Conservation (phyloP, 2,329 filamentous ascomycete species). For the Xylaria sp. region DNA sequence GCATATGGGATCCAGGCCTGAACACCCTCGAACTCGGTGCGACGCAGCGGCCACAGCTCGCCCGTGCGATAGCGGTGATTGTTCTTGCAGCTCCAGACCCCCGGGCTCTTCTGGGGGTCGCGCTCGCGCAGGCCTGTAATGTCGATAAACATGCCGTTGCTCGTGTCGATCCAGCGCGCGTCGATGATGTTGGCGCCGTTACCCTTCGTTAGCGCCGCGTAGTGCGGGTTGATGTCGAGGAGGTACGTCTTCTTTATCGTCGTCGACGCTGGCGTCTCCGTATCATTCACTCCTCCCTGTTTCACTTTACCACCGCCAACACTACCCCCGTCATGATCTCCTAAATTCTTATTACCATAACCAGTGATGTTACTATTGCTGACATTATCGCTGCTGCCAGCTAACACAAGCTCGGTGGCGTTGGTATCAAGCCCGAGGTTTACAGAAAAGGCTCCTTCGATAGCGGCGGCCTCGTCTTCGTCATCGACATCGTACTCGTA, state of each 20-base stretch:
- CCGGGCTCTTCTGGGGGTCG: conserved; percentile 62
- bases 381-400: too few species aligned
- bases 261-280: not conserved
- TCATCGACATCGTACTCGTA: conserved; percentile 51
- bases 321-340: conserved; percentile 30
- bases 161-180: conserved; percentile 79
- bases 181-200: conserved; percentile 82
- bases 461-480: too few species aligned
- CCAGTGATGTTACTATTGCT: too few species aligned
- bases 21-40: conserved; percentile 76
- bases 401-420: too few species aligned
- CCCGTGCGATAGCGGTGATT: conserved; percentile 71
- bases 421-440: conserved; percentile 37
- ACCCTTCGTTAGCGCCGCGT: conserved; percentile 63
- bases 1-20: conserved; percentile 71
- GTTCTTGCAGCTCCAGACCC: conserved; percentile 81
- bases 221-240: conserved; percentile 78
- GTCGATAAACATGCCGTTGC: conserved; percentile 81
- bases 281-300: not conserved
- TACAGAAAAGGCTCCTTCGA: too few species aligned
- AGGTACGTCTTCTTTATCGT: conserved; percentile 60
- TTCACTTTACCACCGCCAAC: conserved; percentile 36
- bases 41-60: conserved; percentile 79
- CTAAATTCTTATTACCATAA: too few species aligned
- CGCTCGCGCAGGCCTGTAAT: conserved; percentile 79